Base-by-base conservation (phyloP, 805 yeast species). In the Metschnikowia proteae region DNA sequence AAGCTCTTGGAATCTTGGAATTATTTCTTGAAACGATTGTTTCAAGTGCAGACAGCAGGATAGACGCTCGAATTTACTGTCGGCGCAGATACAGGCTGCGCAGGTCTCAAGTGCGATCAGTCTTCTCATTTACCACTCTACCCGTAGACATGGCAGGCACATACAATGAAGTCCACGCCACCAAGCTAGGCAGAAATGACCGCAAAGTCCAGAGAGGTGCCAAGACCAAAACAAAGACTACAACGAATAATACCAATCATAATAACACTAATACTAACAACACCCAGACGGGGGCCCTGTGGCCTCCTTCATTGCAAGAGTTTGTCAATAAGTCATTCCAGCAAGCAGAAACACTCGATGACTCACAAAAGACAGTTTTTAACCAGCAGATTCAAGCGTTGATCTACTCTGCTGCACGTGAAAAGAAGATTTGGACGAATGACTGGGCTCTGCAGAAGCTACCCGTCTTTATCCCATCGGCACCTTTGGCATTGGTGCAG, bases 291-390 rank as follows among this genome's bases (percentile, higher is more conserved):
- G 29, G 23, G n/a, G 50, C 54, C 1, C 47, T 47, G 6, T 83
- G 86, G 86, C 88, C 88, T 1, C 68, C 62, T n/a, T 60, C 75
- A 3, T 63, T 83, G 36, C 80, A 74, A 58, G 60, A 63, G 10
- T 84, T 81, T 60, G 80, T 83, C 5, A 67, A 70, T 4, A 53
- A 65, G 8, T 69, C 81, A 37, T 82, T 83, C 57, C 57, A 60
- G 10, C 61, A 64, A 46, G 70, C 79, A 0, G 50, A 48, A 13
- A 57, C 64, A 6, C 63, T 76, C 10, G 64, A 65, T 41, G 68
- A 73, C 3, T 49, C 50, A 5, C 60, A 63, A 2, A 75, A 71
- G 54, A 59, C 62, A 6, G 54, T 59, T 32, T 74, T 83, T 57
- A 80, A 81, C 52, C 49, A 55, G 6, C 82, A 83, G 58, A 62